These are phyloP conservation scores for Corchorus capsularis DNA, from an alignment of 345 rosid genomes.

Conservation along the genomic window DNA sequence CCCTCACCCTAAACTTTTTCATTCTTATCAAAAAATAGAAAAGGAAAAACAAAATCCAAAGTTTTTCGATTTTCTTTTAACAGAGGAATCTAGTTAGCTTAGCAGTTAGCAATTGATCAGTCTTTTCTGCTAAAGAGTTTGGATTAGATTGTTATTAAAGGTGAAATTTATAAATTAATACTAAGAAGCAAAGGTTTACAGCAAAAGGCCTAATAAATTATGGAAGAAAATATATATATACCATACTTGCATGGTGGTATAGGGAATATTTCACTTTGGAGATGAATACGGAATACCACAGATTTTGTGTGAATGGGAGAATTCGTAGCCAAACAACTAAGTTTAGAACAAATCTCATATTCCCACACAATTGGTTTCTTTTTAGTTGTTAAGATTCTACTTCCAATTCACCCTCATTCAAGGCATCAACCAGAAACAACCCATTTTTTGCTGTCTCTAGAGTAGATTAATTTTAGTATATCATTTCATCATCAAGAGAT, in stretches of 20 bases:
- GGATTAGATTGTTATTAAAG: not conserved
- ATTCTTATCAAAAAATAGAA: too few species aligned
- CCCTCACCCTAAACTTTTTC: too few species aligned
- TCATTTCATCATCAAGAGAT: not conserved
- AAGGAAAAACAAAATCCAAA: too few species aligned
- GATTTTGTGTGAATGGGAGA: not conserved
- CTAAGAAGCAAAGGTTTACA: too few species aligned
- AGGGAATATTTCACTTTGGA: not conserved
- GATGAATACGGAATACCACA: not conserved
- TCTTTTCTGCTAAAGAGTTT: too few species aligned
- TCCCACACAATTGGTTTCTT: not conserved
- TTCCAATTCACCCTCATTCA: not conserved
- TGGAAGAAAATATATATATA: not conserved
- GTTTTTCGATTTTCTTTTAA: too few species aligned
- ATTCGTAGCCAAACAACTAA: not conserved
- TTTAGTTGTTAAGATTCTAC: not conserved
- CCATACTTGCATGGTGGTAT: not conserved
- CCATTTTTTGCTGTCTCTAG: not conserved
- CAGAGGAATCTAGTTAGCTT: too few species aligned
- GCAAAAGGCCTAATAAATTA: too few species aligned
- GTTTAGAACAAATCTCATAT: not conserved
- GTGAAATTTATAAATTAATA: not conserved
- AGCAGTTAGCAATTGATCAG: too few species aligned
- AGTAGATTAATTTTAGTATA: not conserved
- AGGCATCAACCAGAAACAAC: not conserved